These are phyloP conservation scores for Penicillium fimorum DNA, from an alignment of 495 filamentous ascomycete species.

Conservation along the genomic window DNA sequence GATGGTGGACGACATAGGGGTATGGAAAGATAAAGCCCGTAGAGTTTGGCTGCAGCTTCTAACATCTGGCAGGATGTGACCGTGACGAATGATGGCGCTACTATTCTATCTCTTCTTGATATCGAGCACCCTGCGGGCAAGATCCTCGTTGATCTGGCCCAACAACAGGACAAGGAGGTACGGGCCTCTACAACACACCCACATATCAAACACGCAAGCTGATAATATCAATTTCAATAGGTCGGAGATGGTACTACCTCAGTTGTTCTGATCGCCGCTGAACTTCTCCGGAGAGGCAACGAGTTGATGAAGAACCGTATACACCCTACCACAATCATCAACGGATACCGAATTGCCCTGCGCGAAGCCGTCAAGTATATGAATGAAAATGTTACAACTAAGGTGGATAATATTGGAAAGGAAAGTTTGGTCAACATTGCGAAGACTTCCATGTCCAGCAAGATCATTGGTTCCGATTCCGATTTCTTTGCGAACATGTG, in stretches of 20 bases:
- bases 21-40: conserved; percentile 48
- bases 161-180: conserved; percentile 97
- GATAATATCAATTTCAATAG: conserved; percentile 32
- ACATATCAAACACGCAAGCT: background rate
- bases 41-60: conserved; percentile 25
- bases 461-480: conserved; percentile 94
- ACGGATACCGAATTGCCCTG: conserved; percentile 91
- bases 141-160: conserved; percentile 95
- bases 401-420: conserved; percentile 84
- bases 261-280: conserved; percentile 94
- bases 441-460: conserved; percentile 98
- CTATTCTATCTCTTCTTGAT: conserved; percentile 90
- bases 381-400: conserved; percentile 94
- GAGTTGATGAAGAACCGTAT: conserved; percentile 99
- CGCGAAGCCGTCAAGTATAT: conserved; percentile 98
- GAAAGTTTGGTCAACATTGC: conserved; percentile 93
- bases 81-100: conserved; percentile 98
- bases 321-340: conserved; percentile 99
- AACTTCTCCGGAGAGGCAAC: conserved; percentile 91
- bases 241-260: conserved; percentile 98
- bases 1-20: conserved; percentile 99
- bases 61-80: conserved; percentile 77
- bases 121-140: conserved; percentile 98
- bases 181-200: conserved; percentile 3
- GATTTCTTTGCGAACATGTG: conserved; percentile 98